A percentile compares a stretch with the other conserved stretches of the same genome.
Conservation (phyloP, 2,329 filamentous ascomycete species). For the Periconia sp. region DNA sequence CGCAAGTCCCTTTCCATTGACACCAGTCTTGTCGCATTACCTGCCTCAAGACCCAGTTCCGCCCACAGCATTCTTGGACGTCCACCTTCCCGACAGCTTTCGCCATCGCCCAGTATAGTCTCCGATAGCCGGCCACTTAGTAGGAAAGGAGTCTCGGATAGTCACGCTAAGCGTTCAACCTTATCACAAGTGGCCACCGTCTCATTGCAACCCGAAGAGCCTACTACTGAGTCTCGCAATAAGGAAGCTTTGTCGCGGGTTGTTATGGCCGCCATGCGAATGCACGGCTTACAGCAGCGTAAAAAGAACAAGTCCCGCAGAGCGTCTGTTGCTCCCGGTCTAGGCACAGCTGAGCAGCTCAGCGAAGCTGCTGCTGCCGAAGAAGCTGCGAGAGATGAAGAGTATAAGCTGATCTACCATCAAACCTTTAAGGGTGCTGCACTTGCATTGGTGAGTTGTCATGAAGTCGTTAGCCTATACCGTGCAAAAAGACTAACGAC, state of each 20-base stretch:
- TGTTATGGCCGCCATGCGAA: constrained; percentile 60
- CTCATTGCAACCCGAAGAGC: constrained; percentile 35
- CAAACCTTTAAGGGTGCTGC: constrained; percentile 57
- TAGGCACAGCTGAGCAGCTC: constrained; percentile 17
- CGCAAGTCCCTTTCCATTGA: constrained; percentile 41
- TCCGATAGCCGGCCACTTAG: constrained; percentile 40
- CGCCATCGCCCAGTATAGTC: constrained; percentile 40
- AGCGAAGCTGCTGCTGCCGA: constrained; percentile 27
- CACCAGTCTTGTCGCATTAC: constrained; percentile 21
- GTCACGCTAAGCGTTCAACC: constrained; percentile 34
- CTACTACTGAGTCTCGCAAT: constrained; percentile 50
- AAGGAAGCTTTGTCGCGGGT: constrained; percentile 58
- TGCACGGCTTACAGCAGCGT: constrained; percentile 56
- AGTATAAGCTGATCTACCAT: constrained; percentile 60
- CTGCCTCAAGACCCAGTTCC: constrained; percentile 33
- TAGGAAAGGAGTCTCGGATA: constrained; percentile 33
- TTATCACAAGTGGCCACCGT: constrained; percentile 44
- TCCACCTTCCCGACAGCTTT: constrained; percentile 30
- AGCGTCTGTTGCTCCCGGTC: constrained; percentile 27
- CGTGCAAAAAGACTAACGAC: constrained; percentile 3
- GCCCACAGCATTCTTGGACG: constrained; percentile 28
- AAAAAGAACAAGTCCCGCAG: constrained; percentile 42
- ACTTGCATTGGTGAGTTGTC: constrained; percentile 51
- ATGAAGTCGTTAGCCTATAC: background rate
- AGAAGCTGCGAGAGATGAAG: constrained; percentile 51